Evolutionary conservation across 352 stramenopile genomes (phyloP), one percentile per base, ranked within the genome.

Genomic region (Globisporangium ultimum): DNA sequence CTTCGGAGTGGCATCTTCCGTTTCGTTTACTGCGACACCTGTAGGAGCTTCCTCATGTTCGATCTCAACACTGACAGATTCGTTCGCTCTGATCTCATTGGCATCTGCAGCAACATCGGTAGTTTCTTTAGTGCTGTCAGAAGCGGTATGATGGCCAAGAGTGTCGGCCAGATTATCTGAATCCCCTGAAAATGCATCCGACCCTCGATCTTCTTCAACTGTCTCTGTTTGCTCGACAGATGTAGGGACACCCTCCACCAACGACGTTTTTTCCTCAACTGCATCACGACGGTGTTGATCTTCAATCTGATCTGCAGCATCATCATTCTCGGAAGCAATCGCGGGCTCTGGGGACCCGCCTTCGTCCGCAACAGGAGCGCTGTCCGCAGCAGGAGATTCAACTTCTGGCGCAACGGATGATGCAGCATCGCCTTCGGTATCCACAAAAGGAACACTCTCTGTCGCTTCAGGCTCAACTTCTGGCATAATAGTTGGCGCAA

Each of bases 121-220:
- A 17, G 14, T 28, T 50, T 45, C 41, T 36, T 36, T 5, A 10
- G 28, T 10, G 7, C 3, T 8, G 59, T 20, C 58, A 12, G n/a
- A 48, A 22, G 12, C 48, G 10, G 34, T 18, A 14, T 41, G 41
- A 32, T 28, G 24, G 24, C 21, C 28, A n/a, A 15, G 12, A 20
- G n/a, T 21, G 0, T 24, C 38, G 22, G n/a, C 14, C 10, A 32
- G 22, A 40, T 13, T 22, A 20, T 36, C 21, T 46, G 18, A 5
- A 61, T n/a, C 46, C 8, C 21, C 36, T 32, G 45, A 3, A 10
- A 34, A 15, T 22, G 4, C 18, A 22, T 6, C 58, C 45, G 34
- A 12, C 0, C 52, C 56, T 2, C 40, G 18, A 6, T 54, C 49
- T 13, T 53, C 58, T 38, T 56, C 38, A 22, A 56, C 8, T 45